Evolutionary conservation across 129 eudicot genomes (phyloP).

Genomic region (Scalesia atractyloides): DNA sequence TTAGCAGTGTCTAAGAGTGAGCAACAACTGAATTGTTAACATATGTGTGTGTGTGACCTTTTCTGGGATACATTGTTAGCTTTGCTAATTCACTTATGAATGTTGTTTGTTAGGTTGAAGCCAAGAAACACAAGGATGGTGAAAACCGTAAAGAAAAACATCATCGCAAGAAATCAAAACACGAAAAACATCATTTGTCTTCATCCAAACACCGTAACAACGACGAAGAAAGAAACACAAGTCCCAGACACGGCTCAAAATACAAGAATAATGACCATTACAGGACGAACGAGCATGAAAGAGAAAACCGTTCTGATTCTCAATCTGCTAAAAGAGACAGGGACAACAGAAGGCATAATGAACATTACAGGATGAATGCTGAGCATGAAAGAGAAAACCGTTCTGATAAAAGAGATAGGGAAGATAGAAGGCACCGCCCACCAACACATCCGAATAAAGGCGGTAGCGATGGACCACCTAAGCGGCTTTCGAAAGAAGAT

Average conservation of each 20-base stretch:
- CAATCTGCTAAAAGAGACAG: conserved; percentile 42
- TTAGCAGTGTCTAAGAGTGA: too few relatives aligned
- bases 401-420: conserved; percentile 27
- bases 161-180: conserved; percentile 52
- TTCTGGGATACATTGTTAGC: neutral
- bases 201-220: conserved; percentile 49
- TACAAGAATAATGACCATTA: conserved; percentile 30
- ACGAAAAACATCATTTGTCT: conserved; percentile 42
- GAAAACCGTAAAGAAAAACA: conserved; percentile 47
- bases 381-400: conserved; percentile 29
- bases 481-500: conserved; percentile 74
- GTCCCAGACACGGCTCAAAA: conserved; percentile 34
- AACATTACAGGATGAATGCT: conserved; percentile 14
- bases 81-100: neutral
- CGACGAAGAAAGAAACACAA: conserved; percentile 29
- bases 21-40: too few relatives aligned
- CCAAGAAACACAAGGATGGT: conserved; percentile 57
- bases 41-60: too few relatives aligned
- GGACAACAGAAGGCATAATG: conserved; percentile 32
- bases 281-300: neutral
- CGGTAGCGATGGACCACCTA: conserved; percentile 32
- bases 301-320: conserved; percentile 44
- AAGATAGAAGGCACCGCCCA: conserved; percentile 29
- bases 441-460: conserved; percentile 23
- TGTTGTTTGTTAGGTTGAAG: conserved; percentile 58